phyloP scores from a whole-genome alignment of 805 yeast species.

The Barnettozyma populi region DNA sequence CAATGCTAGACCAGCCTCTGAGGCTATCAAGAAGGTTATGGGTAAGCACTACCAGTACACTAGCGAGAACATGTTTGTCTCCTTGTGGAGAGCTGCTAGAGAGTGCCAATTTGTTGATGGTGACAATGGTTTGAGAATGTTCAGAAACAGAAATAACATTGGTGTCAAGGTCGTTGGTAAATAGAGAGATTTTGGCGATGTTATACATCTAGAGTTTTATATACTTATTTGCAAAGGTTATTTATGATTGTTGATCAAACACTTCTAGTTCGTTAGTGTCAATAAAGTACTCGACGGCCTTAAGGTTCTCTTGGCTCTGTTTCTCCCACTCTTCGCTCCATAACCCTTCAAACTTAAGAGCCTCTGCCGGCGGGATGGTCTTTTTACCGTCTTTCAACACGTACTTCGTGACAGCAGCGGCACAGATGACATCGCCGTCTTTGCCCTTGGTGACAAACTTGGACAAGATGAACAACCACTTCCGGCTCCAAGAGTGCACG shows the following conservation, averaged over 20 bases:
- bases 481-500: constrained; percentile 78
- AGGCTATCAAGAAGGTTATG: constrained; percentile 76
- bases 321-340: constrained; percentile 45
- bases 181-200: background rate
- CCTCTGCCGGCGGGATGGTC: constrained; percentile 64
- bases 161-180: constrained; percentile 33
- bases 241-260: constrained; percentile 8
- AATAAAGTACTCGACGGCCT: constrained; percentile 33
- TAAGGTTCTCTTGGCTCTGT: constrained; percentile 35
- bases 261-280: constrained; percentile 33
- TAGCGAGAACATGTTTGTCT: constrained; percentile 68
- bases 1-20: constrained; percentile 77
- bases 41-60: constrained; percentile 68
- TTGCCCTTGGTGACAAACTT: constrained; percentile 41
- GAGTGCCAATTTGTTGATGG: constrained; percentile 72
- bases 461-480: constrained; percentile 74
- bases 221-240: background rate
- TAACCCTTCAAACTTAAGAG: constrained; percentile 50
- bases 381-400: constrained; percentile 75
- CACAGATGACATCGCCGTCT: constrained; percentile 34
- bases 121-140: constrained; percentile 66
- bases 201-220: background rate
- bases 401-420: constrained; percentile 67
- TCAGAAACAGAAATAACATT: constrained; percentile 60
- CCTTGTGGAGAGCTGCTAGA: constrained; percentile 60